These are phyloP conservation scores for Rhytidhysteron rufulum DNA, from an alignment of 2,329 filamentous ascomycete genomes.

Conservation along the genomic window DNA sequence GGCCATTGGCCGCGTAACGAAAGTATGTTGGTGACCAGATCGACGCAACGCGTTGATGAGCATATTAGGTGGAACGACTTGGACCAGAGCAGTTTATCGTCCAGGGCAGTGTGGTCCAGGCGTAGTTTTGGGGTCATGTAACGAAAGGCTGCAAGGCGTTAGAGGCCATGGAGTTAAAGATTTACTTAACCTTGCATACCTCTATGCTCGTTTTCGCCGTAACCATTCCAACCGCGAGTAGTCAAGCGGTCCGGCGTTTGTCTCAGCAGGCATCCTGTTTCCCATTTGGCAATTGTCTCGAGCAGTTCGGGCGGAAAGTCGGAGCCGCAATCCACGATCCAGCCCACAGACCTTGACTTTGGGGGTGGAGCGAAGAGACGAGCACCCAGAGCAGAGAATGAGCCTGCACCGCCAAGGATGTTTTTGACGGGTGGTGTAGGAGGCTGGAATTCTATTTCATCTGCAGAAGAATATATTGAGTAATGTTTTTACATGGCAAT, in stretches of 20 bases:
- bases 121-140: constrained; percentile 86
- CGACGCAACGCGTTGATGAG: constrained; percentile 70
- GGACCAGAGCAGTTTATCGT: constrained; percentile 63
- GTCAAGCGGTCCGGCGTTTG: constrained; percentile 66
- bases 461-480: constrained; percentile 49
- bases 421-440: constrained; percentile 66
- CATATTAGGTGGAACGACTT: constrained; percentile 87
- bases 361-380: constrained; percentile 74
- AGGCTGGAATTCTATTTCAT: constrained; percentile 84
- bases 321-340: constrained; percentile 84
- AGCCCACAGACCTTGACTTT: constrained; percentile 67
- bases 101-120: constrained; percentile 68
- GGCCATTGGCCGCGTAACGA: constrained; percentile 42
- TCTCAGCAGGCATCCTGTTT: constrained; percentile 68
- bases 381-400: constrained; percentile 83
- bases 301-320: constrained; percentile 74
- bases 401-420: constrained; percentile 83
- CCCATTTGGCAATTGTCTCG: constrained; percentile 66
- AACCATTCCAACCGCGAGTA: constrained; percentile 90
- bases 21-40: constrained; percentile 69
- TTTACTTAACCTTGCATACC: constrained; percentile 26
- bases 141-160: constrained; percentile 59
- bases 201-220: constrained; percentile 66
- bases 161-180: constrained; percentile 3
- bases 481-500: constrained; percentile 1